Evolutionary conservation across 768 basidiomycete genomes (phyloP).

Genomic region (Termitomyces heimii): DNA sequence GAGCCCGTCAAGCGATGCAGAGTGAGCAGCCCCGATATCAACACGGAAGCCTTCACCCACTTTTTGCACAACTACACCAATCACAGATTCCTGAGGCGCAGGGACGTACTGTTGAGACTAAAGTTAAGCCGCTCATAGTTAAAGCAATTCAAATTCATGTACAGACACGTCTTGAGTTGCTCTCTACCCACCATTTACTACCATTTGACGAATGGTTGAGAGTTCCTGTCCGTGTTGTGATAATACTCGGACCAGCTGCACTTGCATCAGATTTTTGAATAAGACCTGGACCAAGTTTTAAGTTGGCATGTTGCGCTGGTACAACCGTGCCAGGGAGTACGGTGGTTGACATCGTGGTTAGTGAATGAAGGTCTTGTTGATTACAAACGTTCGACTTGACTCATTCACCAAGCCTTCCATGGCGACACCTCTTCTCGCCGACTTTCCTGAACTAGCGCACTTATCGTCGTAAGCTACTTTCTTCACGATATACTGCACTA

Average conservation of each 20-base stretch:
- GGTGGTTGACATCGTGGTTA: slow-evolving; percentile 41
- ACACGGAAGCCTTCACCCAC: slow-evolving; percentile 90
- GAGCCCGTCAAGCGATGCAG: slow-evolving; percentile 78
- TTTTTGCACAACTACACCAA: slow-evolving; percentile 76
- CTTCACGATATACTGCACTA: neutral
- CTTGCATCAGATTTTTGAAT: slow-evolving; percentile 36
- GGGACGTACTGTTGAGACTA: slow-evolving; percentile 69
- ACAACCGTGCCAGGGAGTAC: slow-evolving; percentile 82
- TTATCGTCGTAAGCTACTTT: slow-evolving; percentile 49
- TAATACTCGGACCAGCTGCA: slow-evolving; percentile 28
- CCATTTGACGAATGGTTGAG: slow-evolving; percentile 66
- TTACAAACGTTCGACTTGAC: neutral
- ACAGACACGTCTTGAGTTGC: slow-evolving; percentile 78
- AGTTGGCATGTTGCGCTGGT: slow-evolving; percentile 67
- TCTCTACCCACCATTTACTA: slow-evolving; percentile 87
- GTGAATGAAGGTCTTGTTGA: slow-evolving; percentile 8
- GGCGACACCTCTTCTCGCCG: slow-evolving; percentile 43
- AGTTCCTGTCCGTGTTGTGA: slow-evolving; percentile 65
- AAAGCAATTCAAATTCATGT: slow-evolving; percentile 2
- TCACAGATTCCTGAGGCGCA: slow-evolving; percentile 82
- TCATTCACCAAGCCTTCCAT: slow-evolving; percentile 17
- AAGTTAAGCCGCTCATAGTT: neutral
- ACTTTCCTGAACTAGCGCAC: slow-evolving; percentile 70
- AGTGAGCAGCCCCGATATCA: slow-evolving; percentile 87
- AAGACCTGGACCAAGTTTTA: slow-evolving; percentile 85